Evolutionary conservation across 805 yeast genomes (phyloP).

Genomic region (Kluyveromyces nonfermentans): DNA sequence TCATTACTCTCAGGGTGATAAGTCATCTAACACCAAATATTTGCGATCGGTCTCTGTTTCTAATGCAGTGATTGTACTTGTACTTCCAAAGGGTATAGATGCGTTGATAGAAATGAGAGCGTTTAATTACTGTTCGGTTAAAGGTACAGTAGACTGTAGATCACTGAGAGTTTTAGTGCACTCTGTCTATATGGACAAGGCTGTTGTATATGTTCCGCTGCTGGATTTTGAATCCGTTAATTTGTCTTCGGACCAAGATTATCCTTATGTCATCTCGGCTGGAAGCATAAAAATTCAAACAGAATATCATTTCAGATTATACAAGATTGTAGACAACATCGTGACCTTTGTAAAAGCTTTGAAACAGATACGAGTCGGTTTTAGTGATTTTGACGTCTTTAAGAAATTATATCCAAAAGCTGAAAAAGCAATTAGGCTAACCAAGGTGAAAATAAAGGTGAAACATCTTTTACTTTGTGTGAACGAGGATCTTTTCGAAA

Average conservation of each 20-base stretch:
- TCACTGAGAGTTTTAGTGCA: not conserved
- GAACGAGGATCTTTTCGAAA: conserved; percentile 60
- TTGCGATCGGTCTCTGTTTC: not conserved
- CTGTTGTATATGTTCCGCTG: not conserved
- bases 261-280: not conserved
- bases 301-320: conserved; percentile 33
- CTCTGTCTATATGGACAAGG: not conserved
- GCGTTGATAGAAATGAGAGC: not conserved
- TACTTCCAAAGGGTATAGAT: not conserved
- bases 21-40: not conserved
- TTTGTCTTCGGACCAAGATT: not conserved
- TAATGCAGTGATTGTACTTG: not conserved
- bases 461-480: conserved; percentile 37
- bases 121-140: not conserved
- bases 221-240: not conserved
- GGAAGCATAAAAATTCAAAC: conserved; percentile 8
- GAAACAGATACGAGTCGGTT: conserved; percentile 37
- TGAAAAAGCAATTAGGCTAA: conserved; percentile 28
- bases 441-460: conserved; percentile 35
- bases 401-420: conserved; percentile 18
- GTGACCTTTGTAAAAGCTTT: conserved; percentile 40
- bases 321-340: conserved; percentile 42
- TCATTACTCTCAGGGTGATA: not conserved
- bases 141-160: not conserved
- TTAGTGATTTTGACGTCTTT: conserved; percentile 27